Evolutionary conservation across 768 basidiomycete species (phyloP).

Genomic region (Rhodotorula toruloides): DNA sequence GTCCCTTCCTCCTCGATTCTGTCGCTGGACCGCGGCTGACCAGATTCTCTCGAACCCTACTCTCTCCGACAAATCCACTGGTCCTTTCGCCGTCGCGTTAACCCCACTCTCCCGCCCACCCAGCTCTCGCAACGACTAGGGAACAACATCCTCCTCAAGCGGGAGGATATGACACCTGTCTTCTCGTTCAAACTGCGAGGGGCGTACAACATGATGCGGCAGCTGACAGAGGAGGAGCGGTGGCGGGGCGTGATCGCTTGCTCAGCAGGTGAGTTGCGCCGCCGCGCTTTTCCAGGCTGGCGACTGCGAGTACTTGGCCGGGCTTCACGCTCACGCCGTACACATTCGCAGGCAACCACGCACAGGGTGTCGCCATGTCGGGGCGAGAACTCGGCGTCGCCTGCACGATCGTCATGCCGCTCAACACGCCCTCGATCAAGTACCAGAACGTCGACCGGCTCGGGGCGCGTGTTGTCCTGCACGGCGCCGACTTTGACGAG

Average conservation of each 20-base stretch:
- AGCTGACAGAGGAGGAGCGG: constrained; percentile 74
- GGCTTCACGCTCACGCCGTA: background rate
- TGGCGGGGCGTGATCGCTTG: constrained; percentile 98
- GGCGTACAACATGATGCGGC: constrained; percentile 97
- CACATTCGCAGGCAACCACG: constrained; percentile 74
- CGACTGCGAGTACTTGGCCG: rapidly evolving
- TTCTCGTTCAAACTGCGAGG: constrained; percentile 99
- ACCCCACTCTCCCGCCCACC: background rate
- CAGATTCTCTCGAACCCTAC: no score
- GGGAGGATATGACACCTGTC: constrained; percentile 88
- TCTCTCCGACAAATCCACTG: no score
- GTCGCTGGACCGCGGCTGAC: background rate
- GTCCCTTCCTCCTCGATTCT: background rate
- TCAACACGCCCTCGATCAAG: constrained; percentile 91
- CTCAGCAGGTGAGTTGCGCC: constrained; percentile 94
- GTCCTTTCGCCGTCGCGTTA: background rate
- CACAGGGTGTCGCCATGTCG: constrained; percentile 96
- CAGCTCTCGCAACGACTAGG: constrained; percentile 83
- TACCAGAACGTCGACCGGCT: constrained; percentile 89
- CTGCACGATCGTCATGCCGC: constrained; percentile 98
- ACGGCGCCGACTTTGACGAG: constrained; percentile 89
- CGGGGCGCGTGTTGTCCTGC: constrained; percentile 87
- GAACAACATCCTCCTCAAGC: constrained; percentile 90
- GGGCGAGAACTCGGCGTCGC: constrained; percentile 79
- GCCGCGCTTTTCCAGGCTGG: constrained; percentile 35